Evolutionary conservation across 257 asterid species (phyloP).

Genomic region (Voacanga thouarsii): DNA sequence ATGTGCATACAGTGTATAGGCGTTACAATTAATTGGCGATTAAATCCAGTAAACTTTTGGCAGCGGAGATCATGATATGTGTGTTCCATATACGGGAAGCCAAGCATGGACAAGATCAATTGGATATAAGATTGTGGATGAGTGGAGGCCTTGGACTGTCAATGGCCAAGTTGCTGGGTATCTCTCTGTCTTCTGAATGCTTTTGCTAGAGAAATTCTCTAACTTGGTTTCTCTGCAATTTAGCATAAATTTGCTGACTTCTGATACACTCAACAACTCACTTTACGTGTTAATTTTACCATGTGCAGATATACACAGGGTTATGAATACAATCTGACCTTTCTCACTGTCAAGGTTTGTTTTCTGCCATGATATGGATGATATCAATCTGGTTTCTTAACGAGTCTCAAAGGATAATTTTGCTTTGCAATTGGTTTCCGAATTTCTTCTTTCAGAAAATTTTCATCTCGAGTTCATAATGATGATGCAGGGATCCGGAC

Average conservation of each 20-base stretch:
- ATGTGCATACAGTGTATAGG: background rate
- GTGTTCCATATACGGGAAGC: slow-evolving; percentile 91
- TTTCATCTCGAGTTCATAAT: background rate
- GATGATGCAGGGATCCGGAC: slow-evolving; percentile 77
- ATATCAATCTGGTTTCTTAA: background rate
- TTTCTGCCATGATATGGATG: background rate
- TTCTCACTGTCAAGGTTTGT: slow-evolving; percentile 77
- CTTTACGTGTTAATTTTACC: slow-evolving; percentile 6
- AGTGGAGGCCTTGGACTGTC: slow-evolving; percentile 85
- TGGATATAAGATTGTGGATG: slow-evolving; percentile 67
- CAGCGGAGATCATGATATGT: slow-evolving; percentile 99
- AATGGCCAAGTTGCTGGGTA: slow-evolving; percentile 82
- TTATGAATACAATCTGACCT: slow-evolving; percentile 72
- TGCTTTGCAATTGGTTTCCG: background rate
- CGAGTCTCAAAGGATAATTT: too few relatives aligned
- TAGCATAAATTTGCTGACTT: background rate
- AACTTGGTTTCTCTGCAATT: background rate
- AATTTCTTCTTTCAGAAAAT: background rate
- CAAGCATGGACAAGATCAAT: slow-evolving; percentile 86
- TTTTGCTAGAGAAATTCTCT: background rate
- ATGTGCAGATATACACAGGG: slow-evolving; percentile 64
- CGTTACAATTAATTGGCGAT: background rate
- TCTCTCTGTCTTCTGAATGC: slow-evolving; percentile 7
- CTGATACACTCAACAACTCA: background rate
- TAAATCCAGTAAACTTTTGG: background rate